Base-by-base conservation (phyloP, 2,329 filamentous ascomycete genomes). In the Alternaria atra region DNA sequence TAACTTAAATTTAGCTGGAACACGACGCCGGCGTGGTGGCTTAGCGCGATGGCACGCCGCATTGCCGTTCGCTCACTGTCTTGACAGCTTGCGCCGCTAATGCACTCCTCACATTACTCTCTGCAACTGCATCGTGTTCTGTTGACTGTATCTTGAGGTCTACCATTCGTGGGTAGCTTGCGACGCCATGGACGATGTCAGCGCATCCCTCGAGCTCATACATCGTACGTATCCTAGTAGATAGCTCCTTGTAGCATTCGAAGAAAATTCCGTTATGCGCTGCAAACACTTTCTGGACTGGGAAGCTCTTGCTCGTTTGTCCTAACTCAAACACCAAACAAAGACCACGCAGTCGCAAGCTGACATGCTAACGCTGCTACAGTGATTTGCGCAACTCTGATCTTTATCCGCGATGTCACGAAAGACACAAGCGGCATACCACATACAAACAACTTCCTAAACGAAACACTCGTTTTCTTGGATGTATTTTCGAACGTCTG, bases 361-460 rank as follows among this genome's bases (percentile, higher is more conserved):
- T 35, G 9, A 7, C 20, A 32, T 35, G 53, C 60, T 63, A 47
- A 63, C 29, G 15, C 15, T 20, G 29, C 15, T 12, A 17, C 20
- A 65, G 63, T 64, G 13, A 51, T 68, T 25, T 63, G 65, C 46
- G 54, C 55, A 40, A 68, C 65, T 6, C 48, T 66, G 20, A 43
- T 65, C 39, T 68, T 66, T 40, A 66, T 68, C n/a, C 65, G 64
- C 34, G 59, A 66, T 20, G 61, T 63, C 4, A 55, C 54, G 2
- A 57, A 65, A 43, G 47, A 56, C 30, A 55, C 52, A 15, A 29
- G 37, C 29, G 32, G 43, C 27, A 50, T 47, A 13, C 40, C 32
- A 17, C 43, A 52, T 34, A 61, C 39, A 15, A 47, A 58, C 6
- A 53, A 48, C 25, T 52, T 40, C 12, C 35, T 68, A 10, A 50